Conservation (phyloP, 805 yeast species). For the Tetrapisispora namnaoensis region DNA sequence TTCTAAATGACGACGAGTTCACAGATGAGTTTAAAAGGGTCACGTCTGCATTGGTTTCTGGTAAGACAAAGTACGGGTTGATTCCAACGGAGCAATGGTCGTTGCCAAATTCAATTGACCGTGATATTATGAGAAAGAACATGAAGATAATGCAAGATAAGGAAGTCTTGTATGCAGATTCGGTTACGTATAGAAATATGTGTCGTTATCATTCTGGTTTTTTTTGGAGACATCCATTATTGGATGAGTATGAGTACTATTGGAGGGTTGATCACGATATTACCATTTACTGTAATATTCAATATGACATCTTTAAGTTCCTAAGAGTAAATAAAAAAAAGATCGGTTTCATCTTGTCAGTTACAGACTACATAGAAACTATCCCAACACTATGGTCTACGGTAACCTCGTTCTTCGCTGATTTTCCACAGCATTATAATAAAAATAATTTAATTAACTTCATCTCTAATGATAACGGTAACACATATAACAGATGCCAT, state of each 20-base stretch:
- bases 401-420: slow-evolving; percentile 38
- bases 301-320: slow-evolving; percentile 51
- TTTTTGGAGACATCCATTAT: slow-evolving; percentile 50
- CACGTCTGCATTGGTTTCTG: slow-evolving; percentile 45
- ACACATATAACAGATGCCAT: slow-evolving; percentile 63
- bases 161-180: slow-evolving; percentile 46
- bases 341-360: slow-evolving; percentile 59
- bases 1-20: slow-evolving; percentile 62
- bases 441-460: slow-evolving; percentile 50
- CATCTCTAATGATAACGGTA: slow-evolving; percentile 53
- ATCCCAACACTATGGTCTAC: slow-evolving; percentile 57
- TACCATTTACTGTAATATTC: slow-evolving; percentile 48
- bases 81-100: slow-evolving; percentile 61
- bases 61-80: slow-evolving; percentile 51
- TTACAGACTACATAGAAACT: slow-evolving; percentile 53
- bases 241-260: slow-evolving; percentile 53
- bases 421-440: slow-evolving; percentile 34
- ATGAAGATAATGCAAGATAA: slow-evolving; percentile 37
- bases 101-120: slow-evolving; percentile 57
- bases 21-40: slow-evolving; percentile 42
- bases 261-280: slow-evolving; percentile 76
- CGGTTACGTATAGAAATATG: slow-evolving; percentile 64
- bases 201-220: slow-evolving; percentile 40
- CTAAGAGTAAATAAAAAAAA: slow-evolving; percentile 45
- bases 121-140: slow-evolving; percentile 36